phyloP scores from a whole-genome alignment of 768 basidiomycete genomes.

The Imleria badia region DNA sequence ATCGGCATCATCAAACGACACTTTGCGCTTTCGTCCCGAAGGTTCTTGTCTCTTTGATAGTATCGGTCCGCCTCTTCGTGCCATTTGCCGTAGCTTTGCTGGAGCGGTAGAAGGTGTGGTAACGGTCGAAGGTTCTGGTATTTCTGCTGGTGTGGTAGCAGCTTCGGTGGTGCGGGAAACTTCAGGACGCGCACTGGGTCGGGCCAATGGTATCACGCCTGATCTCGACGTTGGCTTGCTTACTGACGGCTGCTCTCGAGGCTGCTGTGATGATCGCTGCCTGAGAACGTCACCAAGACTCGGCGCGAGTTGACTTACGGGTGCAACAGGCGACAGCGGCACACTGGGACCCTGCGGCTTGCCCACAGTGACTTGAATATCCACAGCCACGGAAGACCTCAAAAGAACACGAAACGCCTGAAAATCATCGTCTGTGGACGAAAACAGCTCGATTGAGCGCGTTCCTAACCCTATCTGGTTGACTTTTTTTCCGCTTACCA shows the following conservation, averaged over 20 bases:
- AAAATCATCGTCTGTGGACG: constrained; percentile 68
- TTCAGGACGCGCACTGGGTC: neutral
- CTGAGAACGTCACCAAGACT: neutral
- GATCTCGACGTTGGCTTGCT: neutral
- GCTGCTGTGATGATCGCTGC: neutral
- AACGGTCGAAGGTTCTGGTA: neutral
- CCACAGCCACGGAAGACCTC: constrained; percentile 35
- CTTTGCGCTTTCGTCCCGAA: constrained; percentile 34
- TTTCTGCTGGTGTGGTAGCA: neutral
- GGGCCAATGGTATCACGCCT: neutral
- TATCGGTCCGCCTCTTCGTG: too few relatives aligned
- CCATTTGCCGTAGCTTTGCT: too few relatives aligned
- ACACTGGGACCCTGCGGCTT: neutral
- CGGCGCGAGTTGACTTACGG: constrained; percentile 9
- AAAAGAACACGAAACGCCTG: constrained; percentile 62
- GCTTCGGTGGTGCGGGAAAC: neutral
- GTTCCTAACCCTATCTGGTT: neutral
- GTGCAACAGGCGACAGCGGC: neutral
- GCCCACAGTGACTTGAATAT: constrained; percentile 36
- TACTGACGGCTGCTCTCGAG: neutral
- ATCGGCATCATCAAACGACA: constrained; percentile 3
- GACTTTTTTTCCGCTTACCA: constrained; percentile 40
- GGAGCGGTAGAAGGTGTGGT: too few relatives aligned
- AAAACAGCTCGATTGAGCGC: neutral
- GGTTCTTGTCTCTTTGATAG: too few relatives aligned